These are phyloP conservation scores for Phaeotremella skinneri DNA, from an alignment of 768 basidiomycete genomes.

Conservation along the genomic window DNA sequence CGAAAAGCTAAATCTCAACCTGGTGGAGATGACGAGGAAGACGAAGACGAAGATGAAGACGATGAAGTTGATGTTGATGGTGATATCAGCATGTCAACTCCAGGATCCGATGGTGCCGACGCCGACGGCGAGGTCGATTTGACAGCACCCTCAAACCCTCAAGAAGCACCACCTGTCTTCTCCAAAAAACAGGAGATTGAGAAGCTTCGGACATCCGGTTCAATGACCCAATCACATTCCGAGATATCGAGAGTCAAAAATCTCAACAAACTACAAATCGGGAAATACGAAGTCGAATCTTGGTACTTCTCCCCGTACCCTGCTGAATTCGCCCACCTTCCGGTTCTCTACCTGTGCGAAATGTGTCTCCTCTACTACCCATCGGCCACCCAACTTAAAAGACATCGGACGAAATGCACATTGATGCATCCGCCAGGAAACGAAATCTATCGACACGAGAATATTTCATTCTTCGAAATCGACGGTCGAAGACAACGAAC, in stretches of 20 bases:
- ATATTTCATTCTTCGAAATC: slow-evolving; percentile 96
- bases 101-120: slow-evolving; percentile 54
- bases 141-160: slow-evolving; percentile 57
- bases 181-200: slow-evolving; percentile 99
- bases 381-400: slow-evolving; percentile 81
- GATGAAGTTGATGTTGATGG: slow-evolving; percentile 46
- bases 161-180: slow-evolving; percentile 63
- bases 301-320: slow-evolving; percentile 99
- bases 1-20: slow-evolving; percentile 33
- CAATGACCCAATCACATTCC: slow-evolving; percentile 98
- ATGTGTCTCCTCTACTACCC: slow-evolving; percentile 94
- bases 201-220: slow-evolving; percentile 93
- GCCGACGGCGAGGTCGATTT: slow-evolving; percentile 49
- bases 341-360: slow-evolving; percentile 95
- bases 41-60: slow-evolving; percentile 64
- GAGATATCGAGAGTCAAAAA: slow-evolving; percentile 99
- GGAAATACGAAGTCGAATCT: slow-evolving; percentile 94
- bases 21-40: slow-evolving; percentile 31
- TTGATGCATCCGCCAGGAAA: slow-evolving; percentile 95
- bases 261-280: slow-evolving; percentile 92
- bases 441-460: slow-evolving; percentile 97
- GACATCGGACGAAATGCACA: slow-evolving; percentile 87
- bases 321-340: slow-evolving; percentile 93
- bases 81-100: slow-evolving; percentile 58
- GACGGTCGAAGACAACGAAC: slow-evolving; percentile 93